phyloP scores from a whole-genome alignment of 75 land plant genomes.

The Isoetes taiwanensis region DNA sequence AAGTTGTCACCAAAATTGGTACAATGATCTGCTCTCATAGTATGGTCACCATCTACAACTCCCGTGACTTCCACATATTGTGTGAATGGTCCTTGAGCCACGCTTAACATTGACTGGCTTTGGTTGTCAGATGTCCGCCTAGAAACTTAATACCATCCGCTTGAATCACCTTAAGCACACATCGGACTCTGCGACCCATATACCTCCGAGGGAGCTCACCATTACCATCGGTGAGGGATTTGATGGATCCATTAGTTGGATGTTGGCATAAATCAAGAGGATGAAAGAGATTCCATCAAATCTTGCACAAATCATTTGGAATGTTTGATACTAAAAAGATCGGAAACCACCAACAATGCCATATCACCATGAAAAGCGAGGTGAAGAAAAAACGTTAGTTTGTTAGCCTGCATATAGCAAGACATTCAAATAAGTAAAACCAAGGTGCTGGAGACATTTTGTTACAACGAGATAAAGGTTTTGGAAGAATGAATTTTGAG shows the following conservation, averaged over 20 bases:
- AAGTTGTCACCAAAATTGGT: conserved; percentile 62
- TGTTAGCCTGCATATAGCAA: too few species aligned
- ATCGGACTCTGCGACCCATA: conserved; percentile 53
- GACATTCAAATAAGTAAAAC: too few species aligned
- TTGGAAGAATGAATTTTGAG: too few species aligned
- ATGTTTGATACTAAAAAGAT: too few species aligned
- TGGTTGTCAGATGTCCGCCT: conserved; percentile 65
- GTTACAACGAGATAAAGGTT: too few species aligned
- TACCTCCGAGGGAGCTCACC: conserved; percentile 46
- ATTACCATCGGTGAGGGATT: conserved; percentile 74
- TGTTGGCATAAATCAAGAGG: too few species aligned
- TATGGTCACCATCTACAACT: conserved; percentile 51
- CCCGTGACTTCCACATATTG: conserved; percentile 80
- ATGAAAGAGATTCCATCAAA: too few species aligned
- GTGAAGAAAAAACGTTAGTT: too few species aligned
- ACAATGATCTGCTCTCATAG: conserved; percentile 60
- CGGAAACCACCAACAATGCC: too few species aligned
- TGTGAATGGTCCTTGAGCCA: conserved; percentile 23
- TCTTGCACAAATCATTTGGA: too few species aligned
- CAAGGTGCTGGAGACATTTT: too few species aligned
- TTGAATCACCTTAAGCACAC: conserved; percentile 48
- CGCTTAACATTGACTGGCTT: conserved; percentile 46
- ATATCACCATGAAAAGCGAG: too few species aligned
- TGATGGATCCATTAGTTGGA: conserved; percentile 78
- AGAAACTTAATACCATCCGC: conserved; percentile 32